Conservation (phyloP, 192 early-diverging fungal species). For the Coemansia interrupta region DNA sequence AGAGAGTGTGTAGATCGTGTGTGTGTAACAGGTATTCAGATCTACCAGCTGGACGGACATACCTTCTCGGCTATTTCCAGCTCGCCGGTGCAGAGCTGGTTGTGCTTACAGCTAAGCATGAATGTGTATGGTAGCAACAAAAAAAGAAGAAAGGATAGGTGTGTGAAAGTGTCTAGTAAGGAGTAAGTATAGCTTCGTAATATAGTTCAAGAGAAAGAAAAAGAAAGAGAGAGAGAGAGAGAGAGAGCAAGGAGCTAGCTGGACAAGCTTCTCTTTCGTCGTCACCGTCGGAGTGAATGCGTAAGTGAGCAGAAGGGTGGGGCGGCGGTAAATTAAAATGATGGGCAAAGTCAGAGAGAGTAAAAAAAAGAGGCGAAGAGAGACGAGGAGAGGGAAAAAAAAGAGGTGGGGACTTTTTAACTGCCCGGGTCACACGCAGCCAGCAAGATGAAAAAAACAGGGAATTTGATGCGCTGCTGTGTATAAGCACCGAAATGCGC, state of each 20-base stretch:
- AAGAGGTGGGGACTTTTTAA: conserved; percentile 1
- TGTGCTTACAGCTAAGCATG: conserved; percentile 47
- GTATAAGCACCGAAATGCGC: not conserved
- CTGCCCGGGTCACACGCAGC: not conserved
- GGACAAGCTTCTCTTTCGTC: not conserved
- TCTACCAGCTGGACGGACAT: conserved; percentile 6
- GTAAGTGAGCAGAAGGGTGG: not conserved
- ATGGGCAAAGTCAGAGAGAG: not conserved
- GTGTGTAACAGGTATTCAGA: not conserved
- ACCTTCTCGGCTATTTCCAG: conserved; percentile 59
- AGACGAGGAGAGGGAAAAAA: conserved; percentile 5
- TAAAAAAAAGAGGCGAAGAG: conserved; percentile 3
- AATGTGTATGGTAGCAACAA: not conserved
- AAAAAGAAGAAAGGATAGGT: too few species aligned
- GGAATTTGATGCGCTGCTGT: not conserved
- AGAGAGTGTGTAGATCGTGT: too few species aligned
- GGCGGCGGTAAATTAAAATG: conserved; percentile 1
- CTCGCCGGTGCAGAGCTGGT: conserved; percentile 55
- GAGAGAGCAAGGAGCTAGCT: not conserved
- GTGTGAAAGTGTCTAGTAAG: too few species aligned
- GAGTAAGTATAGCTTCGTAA: not conserved
- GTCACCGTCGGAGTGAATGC: not conserved
- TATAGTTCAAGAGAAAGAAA: not conserved
- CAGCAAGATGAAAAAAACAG: conserved; percentile 14
- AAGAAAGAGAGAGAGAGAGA: not conserved